Percentiles rank a stretch among this genome's conserved stretches.
Conservation (phyloP, 1,139 yeast genomes). For the Saccharomyces hybrid region DNA sequence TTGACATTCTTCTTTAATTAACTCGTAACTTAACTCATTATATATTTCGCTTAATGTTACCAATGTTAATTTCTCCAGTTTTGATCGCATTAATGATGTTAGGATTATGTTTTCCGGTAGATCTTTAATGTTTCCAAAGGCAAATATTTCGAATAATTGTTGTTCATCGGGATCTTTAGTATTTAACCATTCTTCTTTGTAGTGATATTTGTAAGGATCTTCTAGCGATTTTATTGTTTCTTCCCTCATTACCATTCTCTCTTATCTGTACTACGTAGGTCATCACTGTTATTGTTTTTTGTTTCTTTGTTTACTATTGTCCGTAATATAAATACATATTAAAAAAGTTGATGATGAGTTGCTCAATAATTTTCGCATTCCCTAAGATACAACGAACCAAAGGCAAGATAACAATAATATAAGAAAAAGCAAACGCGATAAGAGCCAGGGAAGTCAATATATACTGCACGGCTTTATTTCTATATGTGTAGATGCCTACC, state of each 20-base stretch:
- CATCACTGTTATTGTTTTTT: neutral
- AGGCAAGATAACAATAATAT: neutral
- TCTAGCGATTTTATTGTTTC: conserved; percentile 10
- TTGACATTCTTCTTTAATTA: conserved; percentile 11
- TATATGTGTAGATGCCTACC: conserved; percentile 16
- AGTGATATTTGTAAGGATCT: conserved; percentile 16
- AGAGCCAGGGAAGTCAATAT: neutral
- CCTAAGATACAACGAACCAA: neutral
- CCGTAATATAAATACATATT: neutral
- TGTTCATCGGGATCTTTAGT: conserved; percentile 6
- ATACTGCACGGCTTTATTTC: conserved; percentile 1
- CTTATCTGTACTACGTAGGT: neutral
- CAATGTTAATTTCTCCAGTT: conserved; percentile 20
- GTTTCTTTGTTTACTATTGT: neutral
- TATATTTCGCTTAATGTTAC: conserved; percentile 15
- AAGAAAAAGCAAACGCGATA: neutral
- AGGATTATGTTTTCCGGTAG: conserved; percentile 1
- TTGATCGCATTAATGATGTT: conserved; percentile 4
- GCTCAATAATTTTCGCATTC: neutral
- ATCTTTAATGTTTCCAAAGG: conserved; percentile 25
- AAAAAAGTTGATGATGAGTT: neutral
- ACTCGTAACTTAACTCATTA: conserved; percentile 14
- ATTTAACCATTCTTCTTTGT: conserved; percentile 22
- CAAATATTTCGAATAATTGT: conserved; percentile 19
- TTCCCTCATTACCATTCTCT: neutral